Percentiles rank a stretch among this genome's conserved stretches.
These are phyloP conservation scores for Dendrobium chrysotoxum DNA, from an alignment of 106 monocot species.

Conservation along the genomic window DNA sequence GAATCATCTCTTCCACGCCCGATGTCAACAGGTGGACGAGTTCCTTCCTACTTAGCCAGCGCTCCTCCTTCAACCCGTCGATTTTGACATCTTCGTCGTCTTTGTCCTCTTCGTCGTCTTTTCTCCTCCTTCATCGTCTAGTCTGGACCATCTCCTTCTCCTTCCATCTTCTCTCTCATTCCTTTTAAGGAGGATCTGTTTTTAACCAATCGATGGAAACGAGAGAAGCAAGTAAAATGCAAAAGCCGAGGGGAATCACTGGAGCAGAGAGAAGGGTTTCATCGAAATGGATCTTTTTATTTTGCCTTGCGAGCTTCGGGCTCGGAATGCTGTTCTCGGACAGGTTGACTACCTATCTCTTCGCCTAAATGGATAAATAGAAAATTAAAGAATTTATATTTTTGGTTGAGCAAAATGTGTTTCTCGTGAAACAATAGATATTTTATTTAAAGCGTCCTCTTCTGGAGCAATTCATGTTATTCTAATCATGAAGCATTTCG, in stretches of 20 bases:
- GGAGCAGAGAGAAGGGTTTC: constrained; percentile 25
- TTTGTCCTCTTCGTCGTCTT: too few relatives aligned
- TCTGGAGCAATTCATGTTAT: not conserved
- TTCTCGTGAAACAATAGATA: not conserved
- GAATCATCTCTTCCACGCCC: too few relatives aligned
- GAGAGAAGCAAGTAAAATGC: not conserved
- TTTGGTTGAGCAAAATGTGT: not conserved
- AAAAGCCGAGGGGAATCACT: not conserved
- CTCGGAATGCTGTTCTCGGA: constrained; percentile 61
- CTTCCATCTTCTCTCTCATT: not conserved
- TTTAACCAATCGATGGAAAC: not conserved
- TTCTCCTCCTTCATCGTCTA: too few relatives aligned
- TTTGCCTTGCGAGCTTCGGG: constrained; percentile 44
- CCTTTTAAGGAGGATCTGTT: not conserved
- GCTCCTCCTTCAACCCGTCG: too few relatives aligned
- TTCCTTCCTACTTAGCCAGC: too few relatives aligned
- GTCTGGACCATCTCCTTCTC: not conserved
- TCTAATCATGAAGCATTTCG: not conserved
- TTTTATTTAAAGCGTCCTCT: not conserved
- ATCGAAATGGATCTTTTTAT: constrained; percentile 32
- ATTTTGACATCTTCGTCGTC: too few relatives aligned
- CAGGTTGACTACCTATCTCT: constrained; percentile 9
- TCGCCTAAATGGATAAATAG: not conserved
- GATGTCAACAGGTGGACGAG: too few relatives aligned
- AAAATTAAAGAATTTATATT: not conserved